These are phyloP conservation scores for Naematelia encephala DNA, from an alignment of 768 basidiomycete species.

Conservation along the genomic window DNA sequence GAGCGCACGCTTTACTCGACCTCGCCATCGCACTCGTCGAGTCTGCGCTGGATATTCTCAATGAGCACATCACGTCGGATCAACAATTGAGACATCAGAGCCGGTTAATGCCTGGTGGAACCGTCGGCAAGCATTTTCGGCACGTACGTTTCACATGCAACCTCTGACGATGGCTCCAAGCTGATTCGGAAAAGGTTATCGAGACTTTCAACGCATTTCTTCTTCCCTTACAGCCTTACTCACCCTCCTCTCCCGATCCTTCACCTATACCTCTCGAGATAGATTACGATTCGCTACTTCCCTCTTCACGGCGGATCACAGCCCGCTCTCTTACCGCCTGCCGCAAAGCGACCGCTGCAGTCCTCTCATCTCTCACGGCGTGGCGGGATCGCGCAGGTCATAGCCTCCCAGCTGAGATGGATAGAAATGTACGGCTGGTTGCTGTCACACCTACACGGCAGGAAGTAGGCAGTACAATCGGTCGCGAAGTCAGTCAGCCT, in stretches of 20 bases:
- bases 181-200: conserved; percentile 24
- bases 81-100: conserved; percentile 25
- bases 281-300: conserved; percentile 38
- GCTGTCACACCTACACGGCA: conserved; percentile 43
- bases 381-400: conserved; percentile 16
- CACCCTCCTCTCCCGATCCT: not conserved
- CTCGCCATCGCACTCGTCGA: conserved; percentile 36
- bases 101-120: conserved; percentile 41
- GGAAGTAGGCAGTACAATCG: conserved; percentile 31
- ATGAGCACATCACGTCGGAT: conserved; percentile 23
- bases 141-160: conserved; percentile 42
- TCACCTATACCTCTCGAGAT: conserved; percentile 15
- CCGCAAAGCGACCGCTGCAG: conserved; percentile 12
- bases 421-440: conserved; percentile 22
- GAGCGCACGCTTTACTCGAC: conserved; percentile 33
- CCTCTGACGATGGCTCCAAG: not conserved
- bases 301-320: conserved; percentile 17
- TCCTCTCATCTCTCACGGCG: conserved; percentile 18
- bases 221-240: conserved; percentile 14
- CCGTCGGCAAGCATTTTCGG: conserved; percentile 42
- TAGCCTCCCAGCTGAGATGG: conserved; percentile 26
- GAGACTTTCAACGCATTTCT: conserved; percentile 40
- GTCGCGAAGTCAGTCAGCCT: conserved; percentile 33
- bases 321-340: conserved; percentile 29
- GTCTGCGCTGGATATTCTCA: conserved; percentile 33